Base-by-base conservation (phyloP, 768 basidiomycete species). In the Pulveroboletus sp. region DNA sequence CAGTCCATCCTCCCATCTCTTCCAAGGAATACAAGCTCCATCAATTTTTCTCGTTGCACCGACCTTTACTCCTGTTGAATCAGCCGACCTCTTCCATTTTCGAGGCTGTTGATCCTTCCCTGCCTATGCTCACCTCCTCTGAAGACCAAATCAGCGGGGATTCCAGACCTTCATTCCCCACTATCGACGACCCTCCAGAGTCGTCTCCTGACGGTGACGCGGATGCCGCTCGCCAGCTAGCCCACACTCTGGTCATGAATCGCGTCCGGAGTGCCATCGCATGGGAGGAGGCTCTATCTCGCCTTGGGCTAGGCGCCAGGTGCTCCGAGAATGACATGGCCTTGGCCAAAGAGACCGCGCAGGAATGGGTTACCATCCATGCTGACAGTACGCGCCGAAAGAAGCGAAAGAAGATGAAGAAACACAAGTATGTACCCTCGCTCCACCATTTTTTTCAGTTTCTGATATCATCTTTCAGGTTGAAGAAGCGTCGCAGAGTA, bases 341-440 rank as follows among this genome's bases (percentile, higher is more conserved):
- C 47, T 69, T 76, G 63, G 77, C 77, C 45, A 75, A 77, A 50
- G 73, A 79, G 57, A 70, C 76, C 57, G 77, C 81, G 14, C 76
- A 76, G 63, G 79, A 81, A 50, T 84, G 78, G 77, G 76, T 81
- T 56, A 77, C 80, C 37, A 76, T 89, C 14, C 68, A 82, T 64
- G 74, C 89, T 71, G 90, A 92, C 59, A 91, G 89, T 58, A 82
- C 81, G 24, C 87, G 85, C 75, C 80, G 89, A 68, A 93, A 93
- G 76, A 78, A 82, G 59, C 76, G 82, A 76, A 87, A 83, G 82
- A 95, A 94, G 83, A 95, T 95, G 85, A 91, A 86, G 79, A 95
- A 93, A 73, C 93, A 95, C 69, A 94, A 94, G 91, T 92, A 63
- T 69, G 88, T 76, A 4, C 23, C 23, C 22, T 46, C 8, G 36